Base-by-base conservation (phyloP, 2,329 filamentous ascomycete genomes). In the Sporothrix dimorphospora region DNA sequence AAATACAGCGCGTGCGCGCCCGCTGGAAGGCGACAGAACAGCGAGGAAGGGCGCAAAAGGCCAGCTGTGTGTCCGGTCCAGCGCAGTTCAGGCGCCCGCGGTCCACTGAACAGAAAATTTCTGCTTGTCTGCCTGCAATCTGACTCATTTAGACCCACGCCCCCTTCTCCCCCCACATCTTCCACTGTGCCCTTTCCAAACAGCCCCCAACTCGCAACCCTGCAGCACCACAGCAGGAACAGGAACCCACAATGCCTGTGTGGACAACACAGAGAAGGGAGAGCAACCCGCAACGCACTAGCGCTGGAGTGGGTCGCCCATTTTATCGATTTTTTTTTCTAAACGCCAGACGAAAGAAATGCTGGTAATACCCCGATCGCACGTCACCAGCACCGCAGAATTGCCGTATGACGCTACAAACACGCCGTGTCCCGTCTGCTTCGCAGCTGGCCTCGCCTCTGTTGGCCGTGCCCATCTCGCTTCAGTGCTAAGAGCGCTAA, bases 61-160 rank as follows among this genome's bases (percentile, higher is more conserved):
- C 5, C 40, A 30, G n/a, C 57, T 42, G 57, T 63, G 49, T 19
- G 27, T 34, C 16, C 27, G 40, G 63, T 6, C 40, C 63, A 66
- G 45, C n/a, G 45, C n/a, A 7, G 8, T 49, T 9, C 19, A 65
- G 59, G 59, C 59, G 38, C 38, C 59, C 21, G 57, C 2, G 59
- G 59, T 27, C 59, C 59, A 45, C 59, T 40, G 14, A 49, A 55
- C 59, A 16, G 40, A 71, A 71, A 71, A 68, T 51, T 45, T 71
- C 42, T 55, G 24, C 61, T 30, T 30, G 21, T 53, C 40, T 53
- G 45, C 69, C 24, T 61, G 34, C 51, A 49, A 49, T 68, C 70
- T 71, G 70, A 71, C 70, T 71, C 70, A 71, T 49, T 61, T 71
- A 71, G 38, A 49, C 63, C 38, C 63, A 71, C 70, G 38, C 71